Conservation (phyloP, 2,329 filamentous ascomycete species). For the Paecilomyces sp. region DNA sequence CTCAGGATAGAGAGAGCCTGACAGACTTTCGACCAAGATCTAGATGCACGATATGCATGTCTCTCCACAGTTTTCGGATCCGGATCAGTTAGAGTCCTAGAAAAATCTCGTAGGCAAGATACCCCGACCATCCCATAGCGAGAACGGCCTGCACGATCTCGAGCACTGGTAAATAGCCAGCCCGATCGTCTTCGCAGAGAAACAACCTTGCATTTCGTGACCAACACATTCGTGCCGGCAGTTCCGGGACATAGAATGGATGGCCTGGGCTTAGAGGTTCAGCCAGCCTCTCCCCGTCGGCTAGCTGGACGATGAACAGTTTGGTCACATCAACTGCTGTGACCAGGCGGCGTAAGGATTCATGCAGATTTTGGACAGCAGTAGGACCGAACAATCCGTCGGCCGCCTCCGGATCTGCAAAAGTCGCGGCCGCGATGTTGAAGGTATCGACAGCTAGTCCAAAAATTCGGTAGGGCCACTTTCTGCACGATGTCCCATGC, state of each 20-base stretch:
- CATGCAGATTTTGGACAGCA: conserved; percentile 49
- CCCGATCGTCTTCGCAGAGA: conserved; percentile 54
- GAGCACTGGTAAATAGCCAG: conserved; percentile 61
- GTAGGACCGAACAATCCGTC: conserved; percentile 44
- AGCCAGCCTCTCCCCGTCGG: conserved; percentile 60
- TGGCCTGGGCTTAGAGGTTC: conserved; percentile 53
- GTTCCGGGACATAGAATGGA: conserved; percentile 50
- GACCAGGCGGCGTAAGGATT: conserved; percentile 51
- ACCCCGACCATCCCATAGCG: conserved; percentile 59
- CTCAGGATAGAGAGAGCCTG: background rate
- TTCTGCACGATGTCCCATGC: conserved; percentile 61
- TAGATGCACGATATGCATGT: conserved; percentile 33
- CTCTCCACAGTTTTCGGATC: conserved; percentile 48
- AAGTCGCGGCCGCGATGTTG: conserved; percentile 66
- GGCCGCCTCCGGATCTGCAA: conserved; percentile 56
- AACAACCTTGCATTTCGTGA: conserved; percentile 67
- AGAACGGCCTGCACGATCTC: conserved; percentile 57
- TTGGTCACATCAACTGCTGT: conserved; percentile 53
- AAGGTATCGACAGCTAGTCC: conserved; percentile 73
- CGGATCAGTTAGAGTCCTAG: conserved; percentile 49
- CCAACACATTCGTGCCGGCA: conserved; percentile 68
- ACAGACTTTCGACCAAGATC: background rate
- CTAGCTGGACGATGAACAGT: conserved; percentile 70
- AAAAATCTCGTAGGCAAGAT: conserved; percentile 68
- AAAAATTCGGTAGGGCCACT: conserved; percentile 64